A percentile compares a stretch with the other conserved stretches of the same genome.
These are phyloP conservation scores for Euphorbia celastroides DNA, from an alignment of 441 rosid genomes.

Conservation along the genomic window DNA sequence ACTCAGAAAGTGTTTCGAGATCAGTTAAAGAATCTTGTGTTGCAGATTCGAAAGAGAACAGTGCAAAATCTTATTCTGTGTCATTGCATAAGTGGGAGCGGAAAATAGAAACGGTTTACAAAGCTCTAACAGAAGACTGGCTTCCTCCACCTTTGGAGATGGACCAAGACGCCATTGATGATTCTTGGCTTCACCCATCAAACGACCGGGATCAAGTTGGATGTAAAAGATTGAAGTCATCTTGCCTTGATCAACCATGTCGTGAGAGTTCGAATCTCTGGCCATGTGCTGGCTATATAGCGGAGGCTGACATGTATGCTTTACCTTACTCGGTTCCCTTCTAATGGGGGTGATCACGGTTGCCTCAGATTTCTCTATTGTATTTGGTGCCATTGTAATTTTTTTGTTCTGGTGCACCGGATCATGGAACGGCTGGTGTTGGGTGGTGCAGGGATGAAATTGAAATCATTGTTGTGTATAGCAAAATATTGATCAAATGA, in stretches of 20 bases:
- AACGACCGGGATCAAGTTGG: conserved; percentile 15
- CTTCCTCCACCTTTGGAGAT: conserved; percentile 21
- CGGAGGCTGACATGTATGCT: conserved; percentile 38
- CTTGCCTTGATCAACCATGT: conserved; percentile 7
- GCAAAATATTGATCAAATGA: not conserved
- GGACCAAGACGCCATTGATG: conserved; percentile 16
- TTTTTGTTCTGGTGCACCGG: not conserved
- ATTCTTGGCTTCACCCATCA: conserved; percentile 34
- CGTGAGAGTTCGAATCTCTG: conserved; percentile 13
- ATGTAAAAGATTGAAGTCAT: conserved; percentile 16
- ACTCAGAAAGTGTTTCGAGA: not conserved
- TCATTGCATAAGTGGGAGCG: not conserved
- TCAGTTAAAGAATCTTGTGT: not conserved
- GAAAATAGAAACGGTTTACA: conserved; percentile 18
- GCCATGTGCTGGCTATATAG: conserved; percentile 36
- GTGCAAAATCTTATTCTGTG: not conserved
- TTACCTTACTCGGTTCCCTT: conserved; percentile 66
- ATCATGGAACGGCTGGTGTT: not conserved
- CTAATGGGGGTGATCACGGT: conserved; percentile 18
- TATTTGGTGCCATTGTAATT: not conserved
- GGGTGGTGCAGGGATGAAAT: not conserved
- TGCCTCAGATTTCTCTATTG: not conserved
- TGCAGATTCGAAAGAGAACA: not conserved
- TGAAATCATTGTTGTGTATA: not conserved
- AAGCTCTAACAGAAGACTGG: conserved; percentile 32